Evolutionary conservation across 176 grass and related monocot genomes (phyloP), one percentile per base, ranked within the genome.

Genomic region (Puya raimondii): DNA sequence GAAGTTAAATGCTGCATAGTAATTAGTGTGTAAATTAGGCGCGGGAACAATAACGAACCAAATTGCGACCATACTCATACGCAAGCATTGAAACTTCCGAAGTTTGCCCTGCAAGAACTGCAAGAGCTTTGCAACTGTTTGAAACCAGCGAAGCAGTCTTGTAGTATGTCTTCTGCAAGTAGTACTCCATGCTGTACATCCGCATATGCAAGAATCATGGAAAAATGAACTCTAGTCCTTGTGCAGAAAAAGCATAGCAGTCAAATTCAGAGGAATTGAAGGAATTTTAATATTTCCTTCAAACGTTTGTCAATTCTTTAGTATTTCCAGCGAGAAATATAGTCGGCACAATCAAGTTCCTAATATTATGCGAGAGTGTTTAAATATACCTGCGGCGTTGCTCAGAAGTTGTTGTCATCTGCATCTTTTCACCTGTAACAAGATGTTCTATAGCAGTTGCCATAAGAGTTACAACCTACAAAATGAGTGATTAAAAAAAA

Each of bases 341-440:
- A 51, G 59, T 17, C 48, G 58, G 23, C 79, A 58, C 20, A 64
- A 11, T 13, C 42, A 56, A 48, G 23, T 12, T 56, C 1, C n/a
- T 63, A 33, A 50, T 23, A 70, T 59, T 10, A 16, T 73, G 49
- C 56, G 0, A 73, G 48, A 42, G 33, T 42, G 33, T 42, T 59
- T 33, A 80, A 51, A 77, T 70, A 18, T 85, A 96, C 94, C 94
- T 97, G 64, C 57, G 82, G 11, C 94, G 69, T 74, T 97, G 82
- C 68, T 97, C 89, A 77, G 81, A 85, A 68, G 80, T 93, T 78
- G 77, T 83, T 64, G 84, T 81, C 68, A 97, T 90, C 71, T 97
- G 94, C 94, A 97, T 97, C 65, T 81, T 97, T 90, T 97, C 94
- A 27, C 94, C 94, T 72, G 94, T 97, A 22, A 97, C 94, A 79